Evolutionary conservation across 768 basidiomycete genomes (phyloP), one percentile per base, ranked within the genome.

Genomic region (Leucosporidium creatinivorum): DNA sequence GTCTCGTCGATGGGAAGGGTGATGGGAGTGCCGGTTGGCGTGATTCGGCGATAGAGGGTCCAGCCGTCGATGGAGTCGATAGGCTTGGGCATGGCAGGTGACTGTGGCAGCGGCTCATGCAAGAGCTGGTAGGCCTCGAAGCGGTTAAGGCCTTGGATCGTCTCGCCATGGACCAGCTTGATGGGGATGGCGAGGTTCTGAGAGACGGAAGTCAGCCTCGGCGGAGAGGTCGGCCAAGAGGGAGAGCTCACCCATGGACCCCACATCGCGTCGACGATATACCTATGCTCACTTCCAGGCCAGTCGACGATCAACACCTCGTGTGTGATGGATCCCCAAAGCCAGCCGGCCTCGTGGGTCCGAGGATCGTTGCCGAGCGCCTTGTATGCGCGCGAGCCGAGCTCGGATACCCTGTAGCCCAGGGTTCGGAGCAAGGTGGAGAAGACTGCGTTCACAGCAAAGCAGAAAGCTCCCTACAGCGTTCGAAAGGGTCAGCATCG

Each of bases 281-380:
- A 72, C 12, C 70, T 44, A 0, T 8, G 62, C 7, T 61, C 70
- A n/a, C 63, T 58, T 5, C 62, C 70, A 9, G 31, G 30, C 67
- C 67, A 72, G 33, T 68, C 67, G 2, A 48, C 67, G 6, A 72
- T 47, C 25, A 66, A 36, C 13, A 72, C 21, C 55, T 61, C 33
- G 48, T 72, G 70, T 5, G 67, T 72, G 12, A 57, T 13, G 6
- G 70, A 66, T 0, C 67, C 67, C 70, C 70, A 72, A 31, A 66
- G 62, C 47, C 50, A 72, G 8, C 70, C 70, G 48, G 66, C 63
- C 4, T 47, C 13, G 10, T 66, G 65, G 23, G 62, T 66, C 36
- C 25, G 5, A 13, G 70, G 70, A 49, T 72, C 65, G 39, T 72
- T 58, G 1, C 64, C 67, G 28, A 66, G 62, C 9, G 28, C 23